Evolutionary conservation across 2,329 filamentous ascomycete genomes (phyloP), one percentile per base, ranked within the genome.

Genomic region (Alternaria hordeiaustralica): DNA sequence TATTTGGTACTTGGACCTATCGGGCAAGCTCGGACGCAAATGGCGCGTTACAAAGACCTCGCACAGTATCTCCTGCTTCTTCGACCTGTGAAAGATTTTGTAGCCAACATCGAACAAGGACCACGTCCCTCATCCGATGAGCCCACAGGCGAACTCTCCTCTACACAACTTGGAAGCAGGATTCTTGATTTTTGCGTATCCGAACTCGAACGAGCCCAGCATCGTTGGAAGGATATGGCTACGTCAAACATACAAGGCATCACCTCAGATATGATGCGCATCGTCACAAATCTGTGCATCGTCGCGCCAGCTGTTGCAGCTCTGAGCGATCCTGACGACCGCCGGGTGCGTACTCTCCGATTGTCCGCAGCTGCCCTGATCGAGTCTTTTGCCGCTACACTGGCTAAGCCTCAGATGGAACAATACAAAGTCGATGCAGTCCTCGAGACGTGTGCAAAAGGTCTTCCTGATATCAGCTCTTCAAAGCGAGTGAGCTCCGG

Each of bases 41-140:
- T 79, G 44, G 66, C 75, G 28, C 75, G 79, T 18, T 81, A 84
- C 60, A 71, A 74, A 15, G 71, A 79, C 6, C 73, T 88, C 7
- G 72, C 84, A 30, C 73, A 81, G 8, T 89, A 88, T 70, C 74
- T 88, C 5, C 81, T 88, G 28, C 80, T 82, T 61, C 76, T 72
- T 36, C 66, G 74, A 3, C 55, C 69, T 1, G 61, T 56, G 5
- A 44, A 57, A 1, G 51, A 63, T 5, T 71, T 68, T 25, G 61
- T 58, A 13, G 28, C n/a, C 7, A 55, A 47, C 33, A 55, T 58
- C 26, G n/a, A 57, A 41, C 15, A 41, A 55, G 30, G 53, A 30
- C 46, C 26, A 23, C 20, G 30, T n/a, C 33, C 6, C 11, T 25
- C 44, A 11, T n/a, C 49, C 18, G 64, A 70, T 6, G 62, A 70